phyloP scores from a whole-genome alignment of 768 basidiomycete genomes.

The Lentinula aciculospora region DNA sequence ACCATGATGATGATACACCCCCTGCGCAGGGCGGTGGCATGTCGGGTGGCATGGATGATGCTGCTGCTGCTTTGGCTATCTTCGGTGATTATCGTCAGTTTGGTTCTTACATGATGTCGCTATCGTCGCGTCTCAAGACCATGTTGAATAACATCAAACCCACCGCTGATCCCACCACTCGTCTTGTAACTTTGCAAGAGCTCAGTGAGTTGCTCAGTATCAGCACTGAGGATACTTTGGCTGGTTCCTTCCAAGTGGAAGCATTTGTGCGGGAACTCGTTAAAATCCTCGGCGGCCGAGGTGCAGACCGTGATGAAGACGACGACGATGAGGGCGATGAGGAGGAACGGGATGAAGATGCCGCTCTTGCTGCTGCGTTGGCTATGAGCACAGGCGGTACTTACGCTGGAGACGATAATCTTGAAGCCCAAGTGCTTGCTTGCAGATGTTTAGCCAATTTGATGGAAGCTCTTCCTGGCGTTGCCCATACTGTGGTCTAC shows the following conservation, averaged over 20 bases:
- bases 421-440: slow-evolving; percentile 93
- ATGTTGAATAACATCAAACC: slow-evolving; percentile 87
- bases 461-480: slow-evolving; percentile 97
- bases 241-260: slow-evolving; percentile 93
- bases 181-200: slow-evolving; percentile 88
- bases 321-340: slow-evolving; percentile 53
- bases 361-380: slow-evolving; percentile 81
- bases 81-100: slow-evolving; percentile 85
- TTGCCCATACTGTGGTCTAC: slow-evolving; percentile 96
- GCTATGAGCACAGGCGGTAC: slow-evolving; percentile 71
- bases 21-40: slow-evolving; percentile 21
- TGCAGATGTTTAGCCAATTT: slow-evolving; percentile 96
- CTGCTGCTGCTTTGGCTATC: slow-evolving; percentile 64
- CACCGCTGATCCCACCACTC: slow-evolving; percentile 78
- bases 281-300: slow-evolving; percentile 80
- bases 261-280: slow-evolving; percentile 90
- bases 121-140: slow-evolving; percentile 82
- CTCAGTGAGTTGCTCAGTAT: slow-evolving; percentile 92
- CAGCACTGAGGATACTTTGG: slow-evolving; percentile 94
- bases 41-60: slow-evolving; percentile 58
- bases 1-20: slow-evolving; percentile 34
- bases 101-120: slow-evolving; percentile 89
- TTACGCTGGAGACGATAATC: slow-evolving; percentile 77
- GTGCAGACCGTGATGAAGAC: slow-evolving; percentile 66
- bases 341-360: slow-evolving; percentile 70